These are phyloP conservation scores for Exsudoporus floridanus DNA, from an alignment of 1,284 basidiomycete genomes.

Conservation along the genomic window DNA sequence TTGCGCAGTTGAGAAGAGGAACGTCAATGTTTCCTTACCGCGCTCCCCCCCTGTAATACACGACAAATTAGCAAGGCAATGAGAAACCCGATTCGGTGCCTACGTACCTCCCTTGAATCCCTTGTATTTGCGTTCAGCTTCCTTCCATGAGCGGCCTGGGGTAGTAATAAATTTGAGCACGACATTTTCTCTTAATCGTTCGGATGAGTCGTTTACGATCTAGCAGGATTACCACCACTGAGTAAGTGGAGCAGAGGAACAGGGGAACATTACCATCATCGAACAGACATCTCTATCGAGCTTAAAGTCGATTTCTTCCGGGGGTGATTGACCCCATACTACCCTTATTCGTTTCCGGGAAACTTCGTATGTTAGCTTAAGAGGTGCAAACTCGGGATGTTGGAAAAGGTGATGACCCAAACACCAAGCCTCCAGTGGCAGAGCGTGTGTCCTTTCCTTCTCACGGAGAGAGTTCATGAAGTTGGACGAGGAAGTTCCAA, in stretches of 20 bases:
- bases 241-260: background rate
- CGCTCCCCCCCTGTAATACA: slow-evolving; percentile 19
- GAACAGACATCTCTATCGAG: slow-evolving; percentile 16
- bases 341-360: slow-evolving; percentile 10
- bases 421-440: slow-evolving; percentile 31
- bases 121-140: slow-evolving; percentile 12
- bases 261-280: slow-evolving; percentile 16
- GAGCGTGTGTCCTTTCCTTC: slow-evolving; percentile 1
- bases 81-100: background rate
- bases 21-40: slow-evolving; percentile 9
- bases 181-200: slow-evolving; percentile 16
- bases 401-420: slow-evolving; percentile 24
- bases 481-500: slow-evolving; percentile 33
- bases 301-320: slow-evolving; percentile 16
- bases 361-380: slow-evolving; percentile 20
- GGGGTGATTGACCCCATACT: slow-evolving; percentile 10
- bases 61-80: background rate
- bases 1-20: slow-evolving; percentile 26
- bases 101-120: slow-evolving; percentile 28
- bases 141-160: slow-evolving; percentile 10
- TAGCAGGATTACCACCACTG: slow-evolving; percentile 1
- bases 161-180: slow-evolving; percentile 26
- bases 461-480: slow-evolving; percentile 19
- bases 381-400: slow-evolving; percentile 11
- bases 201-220: slow-evolving; percentile 24